Conservation (phyloP, 257 asterid species). For the Nicotiana noctiflora region DNA sequence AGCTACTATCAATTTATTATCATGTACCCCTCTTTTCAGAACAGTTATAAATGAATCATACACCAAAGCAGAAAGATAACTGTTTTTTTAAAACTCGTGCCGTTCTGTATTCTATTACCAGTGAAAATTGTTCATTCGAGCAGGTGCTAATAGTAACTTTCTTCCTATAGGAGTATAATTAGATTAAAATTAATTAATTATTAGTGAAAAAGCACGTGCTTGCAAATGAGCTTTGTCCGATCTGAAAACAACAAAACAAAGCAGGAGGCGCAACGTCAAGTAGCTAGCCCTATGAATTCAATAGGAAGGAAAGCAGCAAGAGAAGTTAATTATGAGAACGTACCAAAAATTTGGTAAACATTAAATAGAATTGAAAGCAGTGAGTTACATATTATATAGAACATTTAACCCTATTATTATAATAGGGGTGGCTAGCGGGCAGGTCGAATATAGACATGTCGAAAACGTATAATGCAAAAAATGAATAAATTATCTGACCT, state of each 20-base stretch:
- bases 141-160: background rate
- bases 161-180: background rate
- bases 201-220: background rate
- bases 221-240: background rate
- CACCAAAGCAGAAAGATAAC: background rate
- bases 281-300: background rate
- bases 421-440: no score
- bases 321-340: no score
- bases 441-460: no score
- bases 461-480: no score
- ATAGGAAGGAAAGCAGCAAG: background rate
- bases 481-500: no score
- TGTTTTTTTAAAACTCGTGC: background rate
- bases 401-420: no score
- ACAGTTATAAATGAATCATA: background rate
- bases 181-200: no score
- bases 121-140: background rate
- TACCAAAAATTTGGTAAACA: background rate
- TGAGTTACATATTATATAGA: background rate
- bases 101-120: background rate
- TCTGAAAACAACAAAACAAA: background rate
- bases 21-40: background rate
- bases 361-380: background rate
- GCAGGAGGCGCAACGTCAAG: background rate
- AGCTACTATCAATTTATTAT: background rate